Percentiles rank a stretch among this genome's conserved stretches.
Conservation (phyloP, 1,284 basidiomycete genomes). For the Peniophora sp. region DNA sequence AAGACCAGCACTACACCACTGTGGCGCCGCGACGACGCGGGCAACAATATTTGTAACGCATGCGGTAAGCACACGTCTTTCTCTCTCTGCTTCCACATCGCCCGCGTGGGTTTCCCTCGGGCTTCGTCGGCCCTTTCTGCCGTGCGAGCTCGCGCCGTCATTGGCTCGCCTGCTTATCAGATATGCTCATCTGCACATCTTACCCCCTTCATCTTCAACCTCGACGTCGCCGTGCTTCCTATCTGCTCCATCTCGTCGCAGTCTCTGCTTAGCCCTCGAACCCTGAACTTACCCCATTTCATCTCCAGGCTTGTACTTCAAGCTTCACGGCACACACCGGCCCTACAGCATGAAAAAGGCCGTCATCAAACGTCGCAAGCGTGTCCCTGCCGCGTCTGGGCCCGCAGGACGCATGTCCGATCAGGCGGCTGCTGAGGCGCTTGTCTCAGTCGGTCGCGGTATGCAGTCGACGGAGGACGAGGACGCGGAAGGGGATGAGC, state of each 20-base stretch:
- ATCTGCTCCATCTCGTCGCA: constrained; percentile 5
- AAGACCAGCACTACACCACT: constrained; percentile 91
- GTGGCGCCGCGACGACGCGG: constrained; percentile 90
- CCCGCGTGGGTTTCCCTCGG: constrained; percentile 8
- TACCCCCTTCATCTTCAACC: constrained; percentile 12
- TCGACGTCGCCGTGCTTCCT: constrained; percentile 6
- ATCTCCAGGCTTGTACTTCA: constrained; percentile 89
- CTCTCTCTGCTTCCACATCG: constrained; percentile 18
- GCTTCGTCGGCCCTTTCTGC: constrained; percentile 1
- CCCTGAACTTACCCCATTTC: background rate
- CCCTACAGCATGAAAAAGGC: constrained; percentile 99
- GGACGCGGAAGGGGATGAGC: constrained; percentile 43
- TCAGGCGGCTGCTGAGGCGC: constrained; percentile 76
- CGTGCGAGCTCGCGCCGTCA: constrained; percentile 6
- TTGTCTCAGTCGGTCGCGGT: constrained; percentile 65
- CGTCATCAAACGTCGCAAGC: constrained; percentile 96
- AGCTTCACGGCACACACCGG: constrained; percentile 93
- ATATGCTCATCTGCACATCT: constrained; percentile 7
- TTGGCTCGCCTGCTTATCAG: constrained; percentile 17
- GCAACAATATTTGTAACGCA: constrained; percentile 89
- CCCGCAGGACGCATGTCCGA: constrained; percentile 59
- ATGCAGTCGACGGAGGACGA: constrained; percentile 38
- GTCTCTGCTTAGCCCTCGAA: constrained; percentile 6
- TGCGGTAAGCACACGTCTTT: constrained; percentile 59
- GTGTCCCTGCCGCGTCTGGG: constrained; percentile 63